Evolutionary conservation across 257 asterid genomes (phyloP).

Genomic region (Solanum lignicaule): DNA sequence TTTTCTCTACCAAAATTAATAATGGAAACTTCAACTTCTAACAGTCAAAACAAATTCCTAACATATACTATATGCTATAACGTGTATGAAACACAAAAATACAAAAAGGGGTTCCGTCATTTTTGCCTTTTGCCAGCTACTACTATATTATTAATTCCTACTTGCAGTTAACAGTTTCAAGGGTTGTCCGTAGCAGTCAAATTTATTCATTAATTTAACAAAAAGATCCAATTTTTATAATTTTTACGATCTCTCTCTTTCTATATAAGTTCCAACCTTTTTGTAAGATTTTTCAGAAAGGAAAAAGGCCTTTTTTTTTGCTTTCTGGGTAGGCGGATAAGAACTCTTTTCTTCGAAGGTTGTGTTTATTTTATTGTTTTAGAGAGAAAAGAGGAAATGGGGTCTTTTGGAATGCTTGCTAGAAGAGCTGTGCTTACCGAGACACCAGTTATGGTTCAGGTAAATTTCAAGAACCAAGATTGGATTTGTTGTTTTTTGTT

Average conservation of each 20-base stretch:
- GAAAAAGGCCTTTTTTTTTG: background rate
- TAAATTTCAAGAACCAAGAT: conserved; percentile 8
- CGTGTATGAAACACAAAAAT: background rate
- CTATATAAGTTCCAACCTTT: background rate
- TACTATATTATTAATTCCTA: background rate
- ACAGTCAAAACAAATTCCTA: background rate
- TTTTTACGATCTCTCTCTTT: background rate
- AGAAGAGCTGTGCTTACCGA: conserved; percentile 76
- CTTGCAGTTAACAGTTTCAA: background rate
- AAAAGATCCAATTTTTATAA: background rate
- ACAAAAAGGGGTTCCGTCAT: background rate
- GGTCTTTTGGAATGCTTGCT: conserved; percentile 68
- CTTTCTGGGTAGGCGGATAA: background rate
- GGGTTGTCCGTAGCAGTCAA: background rate
- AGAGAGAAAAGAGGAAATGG: conserved; percentile 35
- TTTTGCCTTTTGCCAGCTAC: background rate
- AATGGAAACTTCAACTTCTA: background rate
- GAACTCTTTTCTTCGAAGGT: background rate
- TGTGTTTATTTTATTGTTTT: background rate
- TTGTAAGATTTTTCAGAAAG: background rate
- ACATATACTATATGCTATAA: background rate
- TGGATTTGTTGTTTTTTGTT: conserved; percentile 8
- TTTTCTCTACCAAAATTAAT: background rate
- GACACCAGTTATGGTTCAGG: conserved; percentile 94
- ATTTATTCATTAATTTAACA: background rate